A percentile compares a stretch with the other conserved stretches of the same genome.
phyloP scores from a whole-genome alignment of 2,329 filamentous ascomycete species.

The Epichloe baconii region DNA sequence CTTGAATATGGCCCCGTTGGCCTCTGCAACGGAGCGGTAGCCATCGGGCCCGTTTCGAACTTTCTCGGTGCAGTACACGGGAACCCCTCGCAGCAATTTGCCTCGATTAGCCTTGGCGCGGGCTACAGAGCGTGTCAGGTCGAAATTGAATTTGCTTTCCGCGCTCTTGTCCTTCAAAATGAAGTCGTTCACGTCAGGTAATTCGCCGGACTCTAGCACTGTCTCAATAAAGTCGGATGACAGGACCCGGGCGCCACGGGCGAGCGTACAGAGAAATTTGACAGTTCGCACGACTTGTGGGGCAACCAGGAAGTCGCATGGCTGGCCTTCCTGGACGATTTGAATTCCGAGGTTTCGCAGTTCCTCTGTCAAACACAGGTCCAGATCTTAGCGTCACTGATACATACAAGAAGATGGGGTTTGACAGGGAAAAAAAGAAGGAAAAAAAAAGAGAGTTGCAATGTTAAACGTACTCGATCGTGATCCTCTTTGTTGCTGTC shows the following conservation, averaged over 20 bases:
- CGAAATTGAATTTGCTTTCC: slow-evolving; percentile 59
- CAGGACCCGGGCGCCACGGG: slow-evolving; percentile 66
- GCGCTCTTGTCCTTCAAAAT: slow-evolving; percentile 56
- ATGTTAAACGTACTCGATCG: slow-evolving; percentile 53
- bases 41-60: slow-evolving; percentile 73
- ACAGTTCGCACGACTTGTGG: slow-evolving; percentile 78
- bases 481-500: slow-evolving; percentile 61
- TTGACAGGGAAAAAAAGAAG: not conserved
- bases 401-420: not conserved
- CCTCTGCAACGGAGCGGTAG: slow-evolving; percentile 73
- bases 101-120: slow-evolving; percentile 67
- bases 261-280: slow-evolving; percentile 84
- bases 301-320: slow-evolving; percentile 77
- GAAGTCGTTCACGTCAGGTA: slow-evolving; percentile 53
- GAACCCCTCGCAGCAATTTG: slow-evolving; percentile 59
- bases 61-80: slow-evolving; percentile 71
- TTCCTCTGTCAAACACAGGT: slow-evolving; percentile 42
- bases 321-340: slow-evolving; percentile 60
- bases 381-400: slow-evolving; percentile 9
- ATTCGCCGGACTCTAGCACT: slow-evolving; percentile 54
- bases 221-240: slow-evolving; percentile 66
- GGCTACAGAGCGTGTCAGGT: slow-evolving; percentile 51
- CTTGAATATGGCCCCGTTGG: slow-evolving; percentile 76
- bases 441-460: not conserved
- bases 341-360: slow-evolving; percentile 73